phyloP scores from a whole-genome alignment of 2,329 filamentous ascomycete genomes.

The Mycosphaerelloides madeirae region DNA sequence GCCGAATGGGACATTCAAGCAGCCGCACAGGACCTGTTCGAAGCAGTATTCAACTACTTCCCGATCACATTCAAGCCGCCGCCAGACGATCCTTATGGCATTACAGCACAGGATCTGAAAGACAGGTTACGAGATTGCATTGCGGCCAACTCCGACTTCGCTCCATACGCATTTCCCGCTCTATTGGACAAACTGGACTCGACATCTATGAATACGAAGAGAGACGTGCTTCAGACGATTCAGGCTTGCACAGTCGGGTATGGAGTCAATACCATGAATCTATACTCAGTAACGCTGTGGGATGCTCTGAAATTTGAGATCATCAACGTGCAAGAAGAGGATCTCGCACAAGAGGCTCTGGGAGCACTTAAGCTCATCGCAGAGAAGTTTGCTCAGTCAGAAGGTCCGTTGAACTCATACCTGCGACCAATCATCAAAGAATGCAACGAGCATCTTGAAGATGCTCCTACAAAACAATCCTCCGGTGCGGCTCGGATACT shows the following conservation, averaged over 20 bases:
- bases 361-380: conserved; percentile 53
- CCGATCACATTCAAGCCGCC: conserved; percentile 67
- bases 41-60: conserved; percentile 68
- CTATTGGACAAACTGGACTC: conserved; percentile 66
- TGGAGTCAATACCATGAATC: conserved; percentile 54
- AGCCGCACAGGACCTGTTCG: conserved; percentile 59
- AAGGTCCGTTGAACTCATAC: conserved; percentile 50
- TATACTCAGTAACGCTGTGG: conserved; percentile 63
- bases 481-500: conserved; percentile 60
- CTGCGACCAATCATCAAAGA: conserved; percentile 60
- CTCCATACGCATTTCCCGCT: conserved; percentile 63
- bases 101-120: conserved; percentile 65
- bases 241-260: conserved; percentile 57
- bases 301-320: conserved; percentile 66
- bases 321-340: conserved; percentile 62
- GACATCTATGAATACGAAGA: conserved; percentile 63
- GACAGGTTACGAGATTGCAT: conserved; percentile 60
- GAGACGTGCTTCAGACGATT: conserved; percentile 62
- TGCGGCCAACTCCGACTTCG: conserved; percentile 57
- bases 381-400: conserved; percentile 48
- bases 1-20: conserved; percentile 61
- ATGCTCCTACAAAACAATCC: conserved; percentile 65
- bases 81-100: conserved; percentile 64
- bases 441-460: conserved; percentile 63
- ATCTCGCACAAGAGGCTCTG: conserved; percentile 57